Evolutionary conservation across 169 alveolate species (phyloP).

Genomic region (Cryptosporidium canis): DNA sequence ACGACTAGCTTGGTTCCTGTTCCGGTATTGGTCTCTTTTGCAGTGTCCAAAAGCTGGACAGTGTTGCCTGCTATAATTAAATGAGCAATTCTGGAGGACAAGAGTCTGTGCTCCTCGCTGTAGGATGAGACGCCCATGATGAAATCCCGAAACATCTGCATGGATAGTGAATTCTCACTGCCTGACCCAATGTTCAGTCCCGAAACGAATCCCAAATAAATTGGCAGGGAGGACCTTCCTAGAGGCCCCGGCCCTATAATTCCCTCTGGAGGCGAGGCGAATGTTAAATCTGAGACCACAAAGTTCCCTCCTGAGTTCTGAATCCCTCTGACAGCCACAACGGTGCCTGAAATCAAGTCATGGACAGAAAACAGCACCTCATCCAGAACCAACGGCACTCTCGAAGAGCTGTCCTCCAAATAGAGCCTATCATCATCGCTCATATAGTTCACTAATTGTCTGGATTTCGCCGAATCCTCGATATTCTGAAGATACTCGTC

Average conservation of each 20-base stretch:
- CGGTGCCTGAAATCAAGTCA: conserved; percentile 36
- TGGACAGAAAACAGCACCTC: background rate
- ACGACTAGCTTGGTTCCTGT: conserved; percentile 66
- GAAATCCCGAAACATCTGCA: conserved; percentile 61
- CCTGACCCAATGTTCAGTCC: conserved; percentile 47
- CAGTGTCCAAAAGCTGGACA: conserved; percentile 33
- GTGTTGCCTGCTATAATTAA: conserved; percentile 61
- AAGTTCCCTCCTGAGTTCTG: conserved; percentile 29
- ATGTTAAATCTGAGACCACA: conserved; percentile 13
- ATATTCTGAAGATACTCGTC: conserved; percentile 69
- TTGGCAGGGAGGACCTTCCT: background rate
- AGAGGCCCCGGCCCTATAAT: background rate
- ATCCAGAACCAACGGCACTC: conserved; percentile 5
- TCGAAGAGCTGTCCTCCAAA: conserved; percentile 54
- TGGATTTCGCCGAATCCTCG: background rate
- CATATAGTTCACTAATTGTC: background rate
- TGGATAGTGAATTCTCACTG: conserved; percentile 9
- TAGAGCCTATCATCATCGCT: conserved; percentile 34
- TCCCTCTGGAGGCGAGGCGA: conserved; percentile 31
- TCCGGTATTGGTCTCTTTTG: conserved; percentile 51
- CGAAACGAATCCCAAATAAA: conserved; percentile 45
- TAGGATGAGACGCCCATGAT: conserved; percentile 14
- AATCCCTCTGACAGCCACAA: conserved; percentile 39
- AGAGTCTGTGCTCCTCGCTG: conserved; percentile 14
- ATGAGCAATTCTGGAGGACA: conserved; percentile 49